Evolutionary conservation across 108 stramenopile species (phyloP).

Genomic region (Stephanodiscus triporus): DNA sequence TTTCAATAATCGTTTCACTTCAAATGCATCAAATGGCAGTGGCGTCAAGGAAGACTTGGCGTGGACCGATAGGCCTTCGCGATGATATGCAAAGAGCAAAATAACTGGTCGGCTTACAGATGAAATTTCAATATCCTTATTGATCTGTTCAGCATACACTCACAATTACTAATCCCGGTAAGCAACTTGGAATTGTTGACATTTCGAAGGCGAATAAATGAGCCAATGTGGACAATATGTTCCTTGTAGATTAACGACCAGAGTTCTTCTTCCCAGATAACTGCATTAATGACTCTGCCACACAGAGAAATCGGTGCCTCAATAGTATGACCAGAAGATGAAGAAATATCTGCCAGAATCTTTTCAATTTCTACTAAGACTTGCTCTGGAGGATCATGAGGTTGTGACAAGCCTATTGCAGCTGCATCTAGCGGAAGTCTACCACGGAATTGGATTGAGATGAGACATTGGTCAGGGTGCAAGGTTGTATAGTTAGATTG

Average conservation of each 20-base stretch:
- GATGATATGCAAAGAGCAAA: background rate
- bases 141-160: slow-evolving; percentile 30
- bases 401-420: slow-evolving; percentile 1
- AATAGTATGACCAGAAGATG: slow-evolving; percentile 26
- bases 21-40: slow-evolving; percentile 65
- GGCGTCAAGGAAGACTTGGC: slow-evolving; percentile 65
- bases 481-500: background rate
- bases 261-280: slow-evolving; percentile 77
- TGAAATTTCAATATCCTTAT: background rate
- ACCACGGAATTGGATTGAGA: background rate
- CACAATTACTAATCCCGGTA: slow-evolving; percentile 17
- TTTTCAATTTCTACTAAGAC: slow-evolving; percentile 51
- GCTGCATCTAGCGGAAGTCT: slow-evolving; percentile 44
- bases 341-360: slow-evolving; percentile 19
- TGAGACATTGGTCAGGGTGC: background rate
- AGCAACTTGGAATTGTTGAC: slow-evolving; percentile 47
- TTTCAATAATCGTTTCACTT: slow-evolving; percentile 59
- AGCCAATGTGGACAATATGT: slow-evolving; percentile 53
- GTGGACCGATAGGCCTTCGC: slow-evolving; percentile 53
- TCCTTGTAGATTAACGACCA: slow-evolving; percentile 66
- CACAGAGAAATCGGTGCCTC: slow-evolving; percentile 52
- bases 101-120: background rate
- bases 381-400: slow-evolving; percentile 61
- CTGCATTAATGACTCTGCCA: slow-evolving; percentile 76
- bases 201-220: slow-evolving; percentile 82